Evolutionary conservation across 75 land plant genomes (phyloP).

Genomic region (Sequoiadendron giganteum): DNA sequence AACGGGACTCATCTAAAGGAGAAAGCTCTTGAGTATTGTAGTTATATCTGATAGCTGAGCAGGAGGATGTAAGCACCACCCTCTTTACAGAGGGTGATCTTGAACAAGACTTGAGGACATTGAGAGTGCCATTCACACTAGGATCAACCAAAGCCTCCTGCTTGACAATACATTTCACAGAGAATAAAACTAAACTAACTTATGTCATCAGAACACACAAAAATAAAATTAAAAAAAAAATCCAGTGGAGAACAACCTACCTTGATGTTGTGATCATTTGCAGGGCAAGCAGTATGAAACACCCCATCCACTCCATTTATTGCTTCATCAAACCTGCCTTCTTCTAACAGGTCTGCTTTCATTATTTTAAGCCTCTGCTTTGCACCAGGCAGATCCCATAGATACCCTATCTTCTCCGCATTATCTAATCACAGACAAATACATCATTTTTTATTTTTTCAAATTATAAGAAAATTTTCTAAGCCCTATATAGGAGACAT

Average conservation of each 20-base stretch:
- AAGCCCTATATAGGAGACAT: no score
- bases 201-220: no score
- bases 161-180: no score
- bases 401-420: slow-evolving; percentile 57
- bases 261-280: no score
- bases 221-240: no score
- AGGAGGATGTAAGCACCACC: slow-evolving; percentile 87
- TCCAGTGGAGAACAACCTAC: no score
- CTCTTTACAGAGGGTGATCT: slow-evolving; percentile 53
- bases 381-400: slow-evolving; percentile 67
- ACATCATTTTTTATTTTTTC: background rate
- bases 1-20: slow-evolving; percentile 69
- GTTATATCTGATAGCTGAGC: slow-evolving; percentile 23
- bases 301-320: no score
- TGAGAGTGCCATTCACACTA: slow-evolving; percentile 65
- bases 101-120: slow-evolving; percentile 74
- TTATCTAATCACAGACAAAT: slow-evolving; percentile 34
- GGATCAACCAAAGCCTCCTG: slow-evolving; percentile 19
- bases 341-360: slow-evolving; percentile 61
- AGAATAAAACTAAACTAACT: no score
- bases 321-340: no score
- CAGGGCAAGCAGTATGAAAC: no score
- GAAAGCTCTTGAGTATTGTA: slow-evolving; percentile 75
- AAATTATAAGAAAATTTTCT: no score
- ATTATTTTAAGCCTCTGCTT: slow-evolving; percentile 70